phyloP scores from a whole-genome alignment of 352 stramenopile species.

The Phytophthora pseudosyringae region DNA sequence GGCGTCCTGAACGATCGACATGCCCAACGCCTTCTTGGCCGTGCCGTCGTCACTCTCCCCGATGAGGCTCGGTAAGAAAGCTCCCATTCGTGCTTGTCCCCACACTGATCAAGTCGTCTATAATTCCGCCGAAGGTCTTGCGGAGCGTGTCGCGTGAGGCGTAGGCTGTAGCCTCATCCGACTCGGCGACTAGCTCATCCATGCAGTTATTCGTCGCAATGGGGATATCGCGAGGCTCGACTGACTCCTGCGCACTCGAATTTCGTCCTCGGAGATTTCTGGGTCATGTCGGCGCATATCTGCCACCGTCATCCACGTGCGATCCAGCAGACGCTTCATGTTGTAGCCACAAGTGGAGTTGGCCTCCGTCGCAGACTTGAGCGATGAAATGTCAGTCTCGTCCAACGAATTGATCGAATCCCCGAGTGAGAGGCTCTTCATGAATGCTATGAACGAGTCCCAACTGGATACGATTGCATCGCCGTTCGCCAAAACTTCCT shows the following conservation, averaged over 20 bases:
- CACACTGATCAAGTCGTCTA: constrained; percentile 53
- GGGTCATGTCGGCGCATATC: constrained; percentile 34
- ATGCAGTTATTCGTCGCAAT: constrained; percentile 53
- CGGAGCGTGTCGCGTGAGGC: constrained; percentile 48
- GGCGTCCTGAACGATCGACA: constrained; percentile 43
- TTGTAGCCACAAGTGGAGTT: constrained; percentile 42
- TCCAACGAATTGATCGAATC: constrained; percentile 29
- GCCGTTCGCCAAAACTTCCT: constrained; percentile 46
- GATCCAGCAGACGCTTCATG: constrained; percentile 40
- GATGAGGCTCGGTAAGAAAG: constrained; percentile 44
- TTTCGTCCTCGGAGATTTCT: constrained; percentile 39
- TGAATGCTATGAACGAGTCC: constrained; percentile 39
- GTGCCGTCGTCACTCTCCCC: constrained; percentile 56
- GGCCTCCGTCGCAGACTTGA: constrained; percentile 35
- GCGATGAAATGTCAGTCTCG: constrained; percentile 34
- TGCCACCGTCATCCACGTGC: constrained; percentile 39
- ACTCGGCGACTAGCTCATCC: constrained; percentile 41
- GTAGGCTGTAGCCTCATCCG: constrained; percentile 29
- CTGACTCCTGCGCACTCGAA: constrained; percentile 36
- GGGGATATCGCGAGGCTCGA: constrained; percentile 60
- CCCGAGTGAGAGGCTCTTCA: constrained; percentile 38
- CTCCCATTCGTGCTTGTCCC: constrained; percentile 48
- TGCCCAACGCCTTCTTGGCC: constrained; percentile 46
- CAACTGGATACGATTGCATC: constrained; percentile 43
- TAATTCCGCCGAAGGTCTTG: constrained; percentile 50